Base-by-base conservation (phyloP, 2,329 filamentous ascomycete species). In the Venturia effusa region DNA sequence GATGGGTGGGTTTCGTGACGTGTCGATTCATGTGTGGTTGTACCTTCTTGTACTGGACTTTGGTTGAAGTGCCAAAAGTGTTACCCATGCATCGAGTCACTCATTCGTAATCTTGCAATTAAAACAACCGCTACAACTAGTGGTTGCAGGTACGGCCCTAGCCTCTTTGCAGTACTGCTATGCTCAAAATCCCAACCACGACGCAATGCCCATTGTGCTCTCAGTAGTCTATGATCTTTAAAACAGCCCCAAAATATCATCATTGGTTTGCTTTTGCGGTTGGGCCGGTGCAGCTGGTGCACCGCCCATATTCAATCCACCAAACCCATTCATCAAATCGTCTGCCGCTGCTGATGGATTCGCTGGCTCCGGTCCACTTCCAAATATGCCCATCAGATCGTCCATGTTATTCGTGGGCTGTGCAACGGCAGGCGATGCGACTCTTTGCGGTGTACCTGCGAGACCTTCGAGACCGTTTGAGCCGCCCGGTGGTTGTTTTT, bases 301-400 rank as follows among this genome's bases (percentile, higher is more conserved):
- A 48, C 84, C 85, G 59, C 86, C 83, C 71, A 99, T 79, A 76
- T 90, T 87, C 77, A 99, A 80, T 4, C 85, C 86, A 34, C 87
- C 89, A 72, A 99, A 95, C 0, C 92, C 92, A 71, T 91, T 91
- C 79, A 87, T 81, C 80, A 97, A 70, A 67, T 80, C 80, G 69
- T 86, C 83, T 68, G 75, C 69, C 66, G 71, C 77, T 66, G 73
- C 70, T 59, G 71, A 71, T 57, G 69, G 69, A 51, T 71, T 70
- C 37, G 73, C 70, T 67, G 73, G 57, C 19, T 59, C 51, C 70
- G 67, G 70, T 66, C 73, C 78, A 65, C 77, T 78, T 51, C 84
- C 84, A 71, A 88, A 88, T 37, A 89, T 78, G 6, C 87, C 87
- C 74, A 89, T 88, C 71, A 99, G 78, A 75, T 97, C 92, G 68